A percentile compares a stretch with the other conserved stretches of the same genome.
Conservation (phyloP, 441 rosid genomes). For the Viola pubescens region DNA sequence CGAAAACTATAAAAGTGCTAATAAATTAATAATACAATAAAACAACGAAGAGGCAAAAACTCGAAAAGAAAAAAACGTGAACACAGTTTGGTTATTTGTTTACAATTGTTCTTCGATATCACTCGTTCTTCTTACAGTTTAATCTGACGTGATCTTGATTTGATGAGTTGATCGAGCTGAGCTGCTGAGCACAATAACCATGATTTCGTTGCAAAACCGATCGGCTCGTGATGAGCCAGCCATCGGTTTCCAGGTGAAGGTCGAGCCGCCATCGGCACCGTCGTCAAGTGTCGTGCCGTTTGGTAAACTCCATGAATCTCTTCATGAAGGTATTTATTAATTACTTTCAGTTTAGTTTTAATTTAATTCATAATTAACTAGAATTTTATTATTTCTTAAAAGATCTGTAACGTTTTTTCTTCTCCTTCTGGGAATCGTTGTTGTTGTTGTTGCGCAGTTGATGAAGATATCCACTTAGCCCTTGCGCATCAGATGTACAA, state of each 20-base stretch:
- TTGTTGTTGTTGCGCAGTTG: constrained; percentile 36
- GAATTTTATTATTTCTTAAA: neutral
- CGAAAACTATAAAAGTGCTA: constrained; percentile 14
- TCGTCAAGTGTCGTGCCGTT: constrained; percentile 42
- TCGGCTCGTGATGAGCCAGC: constrained; percentile 37
- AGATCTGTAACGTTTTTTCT: neutral
- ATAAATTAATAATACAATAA: neutral
- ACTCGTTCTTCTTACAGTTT: neutral
- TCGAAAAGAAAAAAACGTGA: constrained; percentile 3
- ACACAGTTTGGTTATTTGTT: neutral
- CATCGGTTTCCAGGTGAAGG: constrained; percentile 35
- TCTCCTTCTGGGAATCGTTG: too few species aligned
- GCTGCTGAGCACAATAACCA: constrained; percentile 18
- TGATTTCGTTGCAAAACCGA: constrained; percentile 57
- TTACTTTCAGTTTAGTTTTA: neutral
- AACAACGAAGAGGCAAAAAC: neutral
- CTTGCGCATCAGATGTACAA: constrained; percentile 88
- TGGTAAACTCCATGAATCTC: constrained; percentile 40
- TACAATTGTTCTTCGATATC: too few species aligned
- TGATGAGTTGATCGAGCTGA: too few species aligned
- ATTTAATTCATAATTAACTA: neutral
- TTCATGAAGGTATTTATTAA: constrained; percentile 42
- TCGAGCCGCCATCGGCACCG: constrained; percentile 35
- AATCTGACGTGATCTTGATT: too few species aligned
- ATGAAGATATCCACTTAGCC: constrained; percentile 63